A percentile compares a stretch with the other conserved stretches of the same genome.
phyloP scores from a whole-genome alignment of 2,329 filamentous ascomycete species.

The Sordariomycetes sp. region DNA sequence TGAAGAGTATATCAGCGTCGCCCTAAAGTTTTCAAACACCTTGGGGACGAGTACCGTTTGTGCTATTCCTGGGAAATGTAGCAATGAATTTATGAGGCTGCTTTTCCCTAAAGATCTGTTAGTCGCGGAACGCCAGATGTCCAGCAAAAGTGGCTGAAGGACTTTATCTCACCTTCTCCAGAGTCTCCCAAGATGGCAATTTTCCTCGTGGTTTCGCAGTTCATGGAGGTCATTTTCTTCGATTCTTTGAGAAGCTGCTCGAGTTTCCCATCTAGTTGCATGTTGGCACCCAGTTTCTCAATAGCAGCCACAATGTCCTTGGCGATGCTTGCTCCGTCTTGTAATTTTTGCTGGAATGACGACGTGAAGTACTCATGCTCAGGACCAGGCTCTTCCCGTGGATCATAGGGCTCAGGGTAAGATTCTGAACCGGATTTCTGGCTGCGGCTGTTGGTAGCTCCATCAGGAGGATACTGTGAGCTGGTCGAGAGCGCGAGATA shows the following conservation, averaged over 20 bases:
- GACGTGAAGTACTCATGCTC: constrained; percentile 2
- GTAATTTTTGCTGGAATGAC: background rate
- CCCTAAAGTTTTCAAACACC: too few relatives aligned
- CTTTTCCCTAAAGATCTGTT: constrained; percentile 14
- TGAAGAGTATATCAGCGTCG: too few relatives aligned
- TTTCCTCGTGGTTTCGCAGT: constrained; percentile 4
- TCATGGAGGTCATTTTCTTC: constrained; percentile 3
- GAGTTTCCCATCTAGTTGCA: background rate
- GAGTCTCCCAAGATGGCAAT: constrained; percentile 10
- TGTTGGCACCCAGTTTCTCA: background rate
- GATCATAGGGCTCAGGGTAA: constrained; percentile 2
- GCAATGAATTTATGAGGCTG: constrained; percentile 23
- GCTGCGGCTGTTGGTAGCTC: background rate
- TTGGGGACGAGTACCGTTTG: constrained; percentile 9
- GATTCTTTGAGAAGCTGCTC: background rate
- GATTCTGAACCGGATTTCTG: too few relatives aligned
- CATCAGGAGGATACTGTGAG: background rate
- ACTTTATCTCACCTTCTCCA: constrained; percentile 12
- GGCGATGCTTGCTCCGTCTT: background rate
- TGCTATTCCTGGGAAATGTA: constrained; percentile 18
- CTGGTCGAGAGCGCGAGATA: background rate
- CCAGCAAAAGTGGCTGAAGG: too few relatives aligned
- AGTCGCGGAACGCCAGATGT: background rate
- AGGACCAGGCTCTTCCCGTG: constrained; percentile 1
- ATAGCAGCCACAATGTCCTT: background rate